Evolutionary conservation across 306 rosid genomes (phyloP).

Genomic region (Rosa chinensis): DNA sequence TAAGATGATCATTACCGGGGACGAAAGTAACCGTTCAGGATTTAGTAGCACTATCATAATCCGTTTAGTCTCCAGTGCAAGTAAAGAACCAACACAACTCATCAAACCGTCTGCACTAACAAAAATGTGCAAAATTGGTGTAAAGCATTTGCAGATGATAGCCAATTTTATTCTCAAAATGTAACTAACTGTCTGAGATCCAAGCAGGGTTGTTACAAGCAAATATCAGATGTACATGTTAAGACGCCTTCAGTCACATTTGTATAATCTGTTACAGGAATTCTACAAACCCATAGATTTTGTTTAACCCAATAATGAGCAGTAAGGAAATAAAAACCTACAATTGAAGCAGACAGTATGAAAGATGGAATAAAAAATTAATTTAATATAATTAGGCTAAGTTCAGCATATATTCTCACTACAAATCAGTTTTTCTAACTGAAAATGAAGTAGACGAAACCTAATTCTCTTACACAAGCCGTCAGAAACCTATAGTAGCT

Average conservation of each 20-base stretch:
- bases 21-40: too few species aligned
- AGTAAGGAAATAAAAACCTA: not conserved
- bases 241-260: not conserved
- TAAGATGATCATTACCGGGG: not conserved
- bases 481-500: not conserved
- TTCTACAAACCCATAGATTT: not conserved
- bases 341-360: not conserved
- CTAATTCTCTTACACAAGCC: constrained; percentile 5
- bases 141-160: not conserved
- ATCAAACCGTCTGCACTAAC: not conserved
- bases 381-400: not conserved
- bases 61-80: not conserved
- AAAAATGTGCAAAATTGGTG: not conserved
- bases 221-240: not conserved
- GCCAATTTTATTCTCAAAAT: too few species aligned
- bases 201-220: not conserved
- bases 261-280: not conserved
- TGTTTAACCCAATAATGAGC: not conserved
- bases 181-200: not conserved
- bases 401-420: constrained; percentile 4
- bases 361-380: not conserved
- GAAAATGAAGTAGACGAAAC: not conserved
- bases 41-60: not conserved
- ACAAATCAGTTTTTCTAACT: not conserved
- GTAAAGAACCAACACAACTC: not conserved